A percentile compares a stretch with the other conserved stretches of the same genome.
Evolutionary conservation across 345 rosid genomes (phyloP).

Genomic region (Microcos paniculata): DNA sequence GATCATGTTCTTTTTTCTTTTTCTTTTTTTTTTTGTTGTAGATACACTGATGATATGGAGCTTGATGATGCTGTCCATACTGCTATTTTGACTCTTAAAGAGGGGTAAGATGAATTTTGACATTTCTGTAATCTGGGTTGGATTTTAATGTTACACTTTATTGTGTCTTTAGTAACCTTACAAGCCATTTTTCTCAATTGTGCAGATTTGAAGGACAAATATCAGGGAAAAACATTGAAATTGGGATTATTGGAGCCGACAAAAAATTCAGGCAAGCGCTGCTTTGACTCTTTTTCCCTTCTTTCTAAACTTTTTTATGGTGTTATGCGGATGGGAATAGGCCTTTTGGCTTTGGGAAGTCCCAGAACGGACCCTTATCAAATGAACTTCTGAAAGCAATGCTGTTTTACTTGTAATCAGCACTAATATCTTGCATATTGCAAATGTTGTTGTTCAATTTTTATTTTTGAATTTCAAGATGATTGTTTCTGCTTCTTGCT

Average conservation of each 20-base stretch:
- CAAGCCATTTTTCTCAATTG: not conserved
- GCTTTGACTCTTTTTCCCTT: not conserved
- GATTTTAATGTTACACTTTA: not conserved
- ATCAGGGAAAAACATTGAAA: constrained; percentile 83
- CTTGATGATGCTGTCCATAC: constrained; percentile 99
- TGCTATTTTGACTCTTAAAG: constrained; percentile 88
- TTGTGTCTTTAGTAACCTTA: not conserved
- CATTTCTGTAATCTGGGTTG: not conserved
- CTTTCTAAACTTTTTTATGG: not conserved
- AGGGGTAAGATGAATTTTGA: constrained; percentile 52
- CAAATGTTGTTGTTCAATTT: not conserved
- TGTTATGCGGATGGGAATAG: not conserved
- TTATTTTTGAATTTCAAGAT: not conserved
- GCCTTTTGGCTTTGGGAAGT: constrained; percentile 1
- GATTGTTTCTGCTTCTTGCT: not conserved
- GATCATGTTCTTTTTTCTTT: not conserved
- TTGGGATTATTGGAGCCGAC: constrained; percentile 76
- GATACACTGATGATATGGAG: constrained; percentile 98
- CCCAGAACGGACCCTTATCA: not conserved
- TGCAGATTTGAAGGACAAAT: constrained; percentile 94
- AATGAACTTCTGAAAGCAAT: not conserved
- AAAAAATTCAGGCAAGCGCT: constrained; percentile 65
- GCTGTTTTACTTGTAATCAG: not conserved
- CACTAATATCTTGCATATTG: not conserved
- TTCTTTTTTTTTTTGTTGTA: no score